Evolutionary conservation across 768 basidiomycete genomes (phyloP).

Genomic region (Rhizopogon roseolus): DNA sequence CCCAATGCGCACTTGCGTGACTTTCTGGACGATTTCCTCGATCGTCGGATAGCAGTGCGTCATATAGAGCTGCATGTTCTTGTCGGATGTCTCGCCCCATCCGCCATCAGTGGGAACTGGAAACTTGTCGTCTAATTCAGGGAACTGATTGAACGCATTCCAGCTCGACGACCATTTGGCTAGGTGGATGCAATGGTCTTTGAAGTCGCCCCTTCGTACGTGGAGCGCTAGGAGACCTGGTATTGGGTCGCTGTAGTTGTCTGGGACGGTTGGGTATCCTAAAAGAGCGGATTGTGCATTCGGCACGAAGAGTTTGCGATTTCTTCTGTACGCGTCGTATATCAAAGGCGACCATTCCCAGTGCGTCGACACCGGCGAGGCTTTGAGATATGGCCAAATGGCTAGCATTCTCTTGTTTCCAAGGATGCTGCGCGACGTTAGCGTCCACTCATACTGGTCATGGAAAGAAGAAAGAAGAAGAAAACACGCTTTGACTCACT

Average conservation of each 20-base stretch:
- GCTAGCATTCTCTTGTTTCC: slow-evolving; percentile 29
- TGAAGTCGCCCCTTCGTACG: slow-evolving; percentile 46
- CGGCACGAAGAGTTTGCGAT: slow-evolving; percentile 22
- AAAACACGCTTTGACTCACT: slow-evolving; percentile 19
- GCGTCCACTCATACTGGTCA: neutral
- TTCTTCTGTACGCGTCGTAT: slow-evolving; percentile 25
- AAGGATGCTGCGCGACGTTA: slow-evolving; percentile 23
- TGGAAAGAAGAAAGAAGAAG: neutral
- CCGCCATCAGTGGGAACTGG: slow-evolving; percentile 21
- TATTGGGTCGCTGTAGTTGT: slow-evolving; percentile 18
- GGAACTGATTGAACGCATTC: slow-evolving; percentile 41
- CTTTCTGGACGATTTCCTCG: slow-evolving; percentile 34
- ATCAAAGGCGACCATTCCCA: slow-evolving; percentile 37
- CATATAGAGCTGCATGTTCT: slow-evolving; percentile 24
- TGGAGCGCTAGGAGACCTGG: slow-evolving; percentile 42
- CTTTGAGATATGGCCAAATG: slow-evolving; percentile 27
- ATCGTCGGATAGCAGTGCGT: slow-evolving; percentile 38
- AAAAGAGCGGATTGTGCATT: neutral
- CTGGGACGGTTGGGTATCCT: neutral
- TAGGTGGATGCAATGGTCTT: slow-evolving; percentile 36
- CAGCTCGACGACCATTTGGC: slow-evolving; percentile 28
- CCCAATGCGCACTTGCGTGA: slow-evolving; percentile 26
- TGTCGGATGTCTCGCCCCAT: slow-evolving; percentile 10
- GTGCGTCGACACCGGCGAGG: slow-evolving; percentile 29
- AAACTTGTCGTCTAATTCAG: slow-evolving; percentile 34